These are phyloP conservation scores for Cadophora sp. DNA, from an alignment of 2,329 filamentous ascomycete genomes.

Conservation along the genomic window DNA sequence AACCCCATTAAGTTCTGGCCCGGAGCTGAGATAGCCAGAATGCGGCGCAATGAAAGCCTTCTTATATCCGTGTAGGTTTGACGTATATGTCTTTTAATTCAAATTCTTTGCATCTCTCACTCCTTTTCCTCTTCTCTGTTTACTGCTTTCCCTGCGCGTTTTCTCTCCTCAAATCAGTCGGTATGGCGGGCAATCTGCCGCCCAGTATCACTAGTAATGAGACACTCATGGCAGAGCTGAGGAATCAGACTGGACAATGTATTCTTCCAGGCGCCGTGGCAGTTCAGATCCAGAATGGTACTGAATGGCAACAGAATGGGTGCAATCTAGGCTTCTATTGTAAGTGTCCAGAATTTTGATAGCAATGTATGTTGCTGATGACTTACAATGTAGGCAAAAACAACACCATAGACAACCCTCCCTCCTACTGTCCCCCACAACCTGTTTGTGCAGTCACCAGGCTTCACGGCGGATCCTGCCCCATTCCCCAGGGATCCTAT, in stretches of 20 bases:
- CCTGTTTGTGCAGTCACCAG: constrained; percentile 30
- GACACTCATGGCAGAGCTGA: constrained; percentile 3
- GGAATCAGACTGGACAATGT: constrained; percentile 15
- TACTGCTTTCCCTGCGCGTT: background rate
- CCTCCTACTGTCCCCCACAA: constrained; percentile 38
- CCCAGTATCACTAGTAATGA: background rate
- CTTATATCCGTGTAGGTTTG: background rate
- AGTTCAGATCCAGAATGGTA: constrained; percentile 26
- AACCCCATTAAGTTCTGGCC: background rate
- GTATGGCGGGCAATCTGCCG: background rate
- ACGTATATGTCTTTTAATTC: background rate
- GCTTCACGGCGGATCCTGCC: constrained; percentile 25
- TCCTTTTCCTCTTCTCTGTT: background rate
- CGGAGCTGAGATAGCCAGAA: background rate
- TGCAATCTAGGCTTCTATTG: constrained; percentile 32
- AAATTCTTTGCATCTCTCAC: too few relatives aligned
- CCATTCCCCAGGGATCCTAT: constrained; percentile 18
- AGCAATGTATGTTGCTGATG: background rate
- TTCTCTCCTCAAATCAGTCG: background rate
- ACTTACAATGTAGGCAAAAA: constrained; percentile 29
- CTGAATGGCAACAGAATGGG: constrained; percentile 21
- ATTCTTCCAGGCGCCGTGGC: constrained; percentile 17
- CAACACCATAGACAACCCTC: constrained; percentile 31
- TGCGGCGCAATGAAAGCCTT: background rate
- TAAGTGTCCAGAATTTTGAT: constrained; percentile 13